These are phyloP conservation scores for Podospora pseudocomata DNA, from an alignment of 495 filamentous ascomycete genomes.

Conservation along the genomic window DNA sequence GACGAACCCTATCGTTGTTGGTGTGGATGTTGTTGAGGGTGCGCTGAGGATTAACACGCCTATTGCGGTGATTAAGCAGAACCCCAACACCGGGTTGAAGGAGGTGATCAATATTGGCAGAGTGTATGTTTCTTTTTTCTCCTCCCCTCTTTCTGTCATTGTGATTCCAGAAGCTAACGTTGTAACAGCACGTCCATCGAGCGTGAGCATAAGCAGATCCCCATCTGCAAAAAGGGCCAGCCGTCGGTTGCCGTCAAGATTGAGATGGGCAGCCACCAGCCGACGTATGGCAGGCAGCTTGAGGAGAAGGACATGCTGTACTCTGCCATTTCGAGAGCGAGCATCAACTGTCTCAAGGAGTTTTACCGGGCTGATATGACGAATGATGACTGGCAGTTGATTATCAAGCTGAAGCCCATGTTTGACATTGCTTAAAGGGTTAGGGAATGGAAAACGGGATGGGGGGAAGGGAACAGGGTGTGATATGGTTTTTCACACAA, in stretches of 20 bases:
- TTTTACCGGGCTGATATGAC: conserved; percentile 87
- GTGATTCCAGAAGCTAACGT: conserved; percentile 6
- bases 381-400: conserved; percentile 90
- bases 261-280: conserved; percentile 88
- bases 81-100: conserved; percentile 71
- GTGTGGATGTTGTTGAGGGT: conserved; percentile 92
- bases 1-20: conserved; percentile 91
- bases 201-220: conserved; percentile 93
- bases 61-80: conserved; percentile 76
- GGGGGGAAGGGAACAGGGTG: too few species aligned
- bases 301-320: conserved; percentile 91
- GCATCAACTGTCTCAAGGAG: conserved; percentile 94
- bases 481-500: too few species aligned
- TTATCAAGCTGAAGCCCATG: conserved; percentile 85
- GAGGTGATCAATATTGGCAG: conserved; percentile 81
- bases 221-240: conserved; percentile 88
- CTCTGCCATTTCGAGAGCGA: conserved; percentile 76
- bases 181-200: conserved; percentile 76
- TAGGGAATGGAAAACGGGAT: background rate
- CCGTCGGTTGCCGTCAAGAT: conserved; percentile 98
- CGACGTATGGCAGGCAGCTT: conserved; percentile 89
- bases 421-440: conserved; percentile 68
- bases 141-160: background rate
- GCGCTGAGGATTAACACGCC: conserved; percentile 81
- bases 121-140: conserved; percentile 68